Evolutionary conservation across 345 rosid species (phyloP).

Genomic region (Pseudoturritis turrita): DNA sequence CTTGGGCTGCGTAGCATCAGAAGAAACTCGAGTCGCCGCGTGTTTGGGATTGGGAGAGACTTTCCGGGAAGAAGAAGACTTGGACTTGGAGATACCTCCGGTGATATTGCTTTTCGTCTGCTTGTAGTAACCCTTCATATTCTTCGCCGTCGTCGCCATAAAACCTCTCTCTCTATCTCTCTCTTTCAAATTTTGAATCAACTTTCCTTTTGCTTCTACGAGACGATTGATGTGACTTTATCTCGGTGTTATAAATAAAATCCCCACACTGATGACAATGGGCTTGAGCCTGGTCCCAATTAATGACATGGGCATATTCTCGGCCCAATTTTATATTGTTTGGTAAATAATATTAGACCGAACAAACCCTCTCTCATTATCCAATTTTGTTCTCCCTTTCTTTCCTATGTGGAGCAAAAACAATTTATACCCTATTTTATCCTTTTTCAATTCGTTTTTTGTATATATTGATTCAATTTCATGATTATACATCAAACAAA

Average conservation of each 20-base stretch:
- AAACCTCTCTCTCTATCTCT: constrained; percentile 1
- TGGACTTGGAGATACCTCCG: constrained; percentile 37
- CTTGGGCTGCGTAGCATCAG: constrained; percentile 40
- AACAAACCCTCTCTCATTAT: too few species aligned
- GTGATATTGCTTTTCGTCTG: constrained; percentile 44
- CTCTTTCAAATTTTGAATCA: constrained; percentile 34
- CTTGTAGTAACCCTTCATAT: constrained; percentile 59
- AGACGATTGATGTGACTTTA: neutral
- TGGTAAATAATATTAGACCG: too few species aligned
- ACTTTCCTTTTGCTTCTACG: constrained; percentile 19
- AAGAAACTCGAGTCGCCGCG: constrained; percentile 40
- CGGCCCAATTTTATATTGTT: too few species aligned
- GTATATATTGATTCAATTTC: too few species aligned
- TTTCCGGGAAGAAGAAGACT: constrained; percentile 32
- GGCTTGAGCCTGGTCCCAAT: constrained; percentile 9
- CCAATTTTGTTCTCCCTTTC: too few species aligned
- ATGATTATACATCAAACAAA: too few species aligned
- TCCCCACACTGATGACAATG: neutral
- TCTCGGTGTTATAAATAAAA: neutral
- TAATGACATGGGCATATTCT: neutral
- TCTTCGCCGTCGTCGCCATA: constrained; percentile 50
- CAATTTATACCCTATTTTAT: too few species aligned
- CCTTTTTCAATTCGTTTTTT: too few species aligned
- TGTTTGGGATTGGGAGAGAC: constrained; percentile 34
- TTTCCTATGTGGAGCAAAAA: too few species aligned